Evolutionary conservation across 352 stramenopile genomes (phyloP).

Genomic region (Saprolegnia parasitica): DNA sequence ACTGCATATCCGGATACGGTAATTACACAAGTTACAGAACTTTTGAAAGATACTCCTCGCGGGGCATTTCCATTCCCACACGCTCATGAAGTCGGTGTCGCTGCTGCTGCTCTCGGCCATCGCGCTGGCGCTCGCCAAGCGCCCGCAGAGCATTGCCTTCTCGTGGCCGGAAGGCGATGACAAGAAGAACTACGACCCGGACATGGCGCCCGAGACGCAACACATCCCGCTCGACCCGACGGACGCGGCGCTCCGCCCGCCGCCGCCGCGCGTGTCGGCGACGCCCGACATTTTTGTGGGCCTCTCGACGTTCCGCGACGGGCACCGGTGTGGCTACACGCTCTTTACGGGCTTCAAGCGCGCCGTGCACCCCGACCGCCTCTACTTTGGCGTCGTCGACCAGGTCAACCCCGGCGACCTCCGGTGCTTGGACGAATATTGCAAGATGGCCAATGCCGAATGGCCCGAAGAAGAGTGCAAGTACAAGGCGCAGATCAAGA

Average conservation of each 20-base stretch:
- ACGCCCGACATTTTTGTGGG: constrained; percentile 68
- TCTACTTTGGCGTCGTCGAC: constrained; percentile 81
- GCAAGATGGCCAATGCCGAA: constrained; percentile 59
- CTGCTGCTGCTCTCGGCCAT: neutral
- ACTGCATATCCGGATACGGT: no score
- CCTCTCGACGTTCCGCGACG: constrained; percentile 77
- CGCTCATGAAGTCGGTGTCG: neutral
- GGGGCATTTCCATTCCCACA: no score
- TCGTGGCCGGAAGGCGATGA: constrained; percentile 20
- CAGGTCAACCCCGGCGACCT: constrained; percentile 69
- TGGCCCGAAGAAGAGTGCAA: constrained; percentile 61
- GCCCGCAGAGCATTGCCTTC: constrained; percentile 25
- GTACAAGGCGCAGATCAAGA: constrained; percentile 65
- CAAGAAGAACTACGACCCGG: constrained; percentile 23
- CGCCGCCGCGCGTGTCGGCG: constrained; percentile 41
- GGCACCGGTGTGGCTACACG: constrained; percentile 73
- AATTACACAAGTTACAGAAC: no score
- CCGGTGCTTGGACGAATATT: constrained; percentile 71
- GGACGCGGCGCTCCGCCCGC: constrained; percentile 31
- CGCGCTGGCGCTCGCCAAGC: neutral
- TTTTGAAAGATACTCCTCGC: no score
- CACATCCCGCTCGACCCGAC: constrained; percentile 15
- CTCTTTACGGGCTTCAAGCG: constrained; percentile 74
- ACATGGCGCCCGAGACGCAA: constrained; percentile 13
- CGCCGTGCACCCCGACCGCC: constrained; percentile 54